Evolutionary conservation across 2,329 filamentous ascomycete species (phyloP).

Genomic region (Paraphaeosphaeria sporulosa): DNA sequence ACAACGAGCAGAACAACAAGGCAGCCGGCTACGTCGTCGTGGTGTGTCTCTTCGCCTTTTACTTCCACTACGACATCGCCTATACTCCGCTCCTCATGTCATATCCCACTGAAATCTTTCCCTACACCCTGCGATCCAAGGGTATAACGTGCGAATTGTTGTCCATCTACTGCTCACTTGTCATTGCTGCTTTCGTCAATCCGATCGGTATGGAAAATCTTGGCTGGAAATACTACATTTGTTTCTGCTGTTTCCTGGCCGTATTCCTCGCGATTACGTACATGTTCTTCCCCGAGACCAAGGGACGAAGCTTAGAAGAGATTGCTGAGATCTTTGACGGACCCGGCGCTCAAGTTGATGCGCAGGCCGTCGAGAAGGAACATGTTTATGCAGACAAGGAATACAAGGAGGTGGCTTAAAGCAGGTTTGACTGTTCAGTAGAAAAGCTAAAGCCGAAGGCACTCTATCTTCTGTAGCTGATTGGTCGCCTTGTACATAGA

Average conservation of each 20-base stretch:
- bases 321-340: slow-evolving; percentile 53
- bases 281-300: slow-evolving; percentile 66
- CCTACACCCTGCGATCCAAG: slow-evolving; percentile 32
- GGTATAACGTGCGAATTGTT: slow-evolving; percentile 38
- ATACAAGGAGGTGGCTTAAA: slow-evolving; percentile 3
- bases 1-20: not conserved
- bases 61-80: slow-evolving; percentile 34
- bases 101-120: slow-evolving; percentile 44
- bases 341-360: slow-evolving; percentile 3
- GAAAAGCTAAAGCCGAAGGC: not conserved
- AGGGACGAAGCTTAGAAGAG: slow-evolving; percentile 62
- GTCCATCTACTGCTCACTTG: slow-evolving; percentile 54
- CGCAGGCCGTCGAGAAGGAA: not conserved
- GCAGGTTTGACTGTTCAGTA: not conserved
- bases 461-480: not conserved
- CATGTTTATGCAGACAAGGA: slow-evolving; percentile 1
- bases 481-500: not conserved
- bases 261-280: slow-evolving; percentile 60
- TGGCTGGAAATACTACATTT: slow-evolving; percentile 40
- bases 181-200: slow-evolving; percentile 50
- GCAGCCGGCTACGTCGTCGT: slow-evolving; percentile 17
- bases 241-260: slow-evolving; percentile 59
- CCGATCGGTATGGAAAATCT: slow-evolving; percentile 25
- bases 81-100: slow-evolving; percentile 39
- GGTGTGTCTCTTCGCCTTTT: slow-evolving; percentile 18